phyloP scores from a whole-genome alignment of 1,284 basidiomycete genomes.

The Rhodofomes roseus region DNA sequence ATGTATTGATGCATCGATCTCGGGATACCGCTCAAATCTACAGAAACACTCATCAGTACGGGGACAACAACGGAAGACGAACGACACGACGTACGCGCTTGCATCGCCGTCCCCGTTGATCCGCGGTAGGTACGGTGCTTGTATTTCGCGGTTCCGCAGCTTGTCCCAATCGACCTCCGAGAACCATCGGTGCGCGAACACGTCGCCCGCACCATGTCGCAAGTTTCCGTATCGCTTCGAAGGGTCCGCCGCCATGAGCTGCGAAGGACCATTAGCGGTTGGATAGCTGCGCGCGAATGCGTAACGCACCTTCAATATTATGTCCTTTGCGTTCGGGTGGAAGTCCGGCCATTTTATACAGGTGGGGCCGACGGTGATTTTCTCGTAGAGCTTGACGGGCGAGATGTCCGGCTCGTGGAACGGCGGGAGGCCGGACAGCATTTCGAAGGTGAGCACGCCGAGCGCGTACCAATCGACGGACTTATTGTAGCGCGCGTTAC shows the following conservation, averaged over 20 bases:
- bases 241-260: slow-evolving; percentile 85
- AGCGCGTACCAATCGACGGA: slow-evolving; percentile 99
- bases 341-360: slow-evolving; percentile 92
- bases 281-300: not conserved
- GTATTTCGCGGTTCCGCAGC: slow-evolving; percentile 83
- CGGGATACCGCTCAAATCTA: slow-evolving; percentile 75
- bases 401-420: slow-evolving; percentile 68
- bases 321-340: slow-evolving; percentile 78
- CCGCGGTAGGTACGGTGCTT: slow-evolving; percentile 93
- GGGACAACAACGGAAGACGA: not conserved
- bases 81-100: slow-evolving; percentile 69
- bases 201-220: slow-evolving; percentile 88
- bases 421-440: slow-evolving; percentile 86
- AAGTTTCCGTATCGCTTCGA: slow-evolving; percentile 93
- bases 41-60: not conserved
- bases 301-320: slow-evolving; percentile 65
- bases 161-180: slow-evolving; percentile 94
- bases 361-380: slow-evolving; percentile 74
- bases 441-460: slow-evolving; percentile 96
- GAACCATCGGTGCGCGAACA: slow-evolving; percentile 97
- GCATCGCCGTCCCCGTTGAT: slow-evolving; percentile 85
- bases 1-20: slow-evolving; percentile 54
- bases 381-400: slow-evolving; percentile 72
- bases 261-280: too few species aligned
- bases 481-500: slow-evolving; percentile 94